Conservation (phyloP, 768 basidiomycete genomes). For the Podaxis sp. region DNA sequence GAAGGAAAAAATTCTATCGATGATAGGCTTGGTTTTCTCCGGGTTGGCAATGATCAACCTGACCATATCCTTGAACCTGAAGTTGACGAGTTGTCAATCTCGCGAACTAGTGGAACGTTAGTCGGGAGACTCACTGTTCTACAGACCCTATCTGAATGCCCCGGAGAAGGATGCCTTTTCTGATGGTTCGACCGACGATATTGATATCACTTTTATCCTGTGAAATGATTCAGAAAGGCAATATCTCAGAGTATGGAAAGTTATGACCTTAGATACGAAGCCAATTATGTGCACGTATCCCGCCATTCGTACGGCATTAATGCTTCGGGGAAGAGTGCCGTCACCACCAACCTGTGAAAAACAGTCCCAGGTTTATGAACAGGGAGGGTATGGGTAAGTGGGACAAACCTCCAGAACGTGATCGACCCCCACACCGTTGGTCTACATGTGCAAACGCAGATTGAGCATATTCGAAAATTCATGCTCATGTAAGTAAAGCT, state of each 20-base stretch:
- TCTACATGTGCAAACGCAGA: constrained; percentile 15
- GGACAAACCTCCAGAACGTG: constrained; percentile 26
- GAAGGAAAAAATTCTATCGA: constrained; percentile 56
- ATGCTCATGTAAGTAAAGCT: neutral
- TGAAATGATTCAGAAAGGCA: neutral
- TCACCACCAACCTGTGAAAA: constrained; percentile 30
- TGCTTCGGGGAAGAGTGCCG: constrained; percentile 38
- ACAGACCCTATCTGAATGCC: neutral
- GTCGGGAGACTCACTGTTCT: neutral
- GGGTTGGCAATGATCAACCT: constrained; percentile 36
- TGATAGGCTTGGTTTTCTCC: constrained; percentile 38
- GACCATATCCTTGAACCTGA: constrained; percentile 49
- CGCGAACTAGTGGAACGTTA: neutral
- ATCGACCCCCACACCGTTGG: constrained; percentile 27
- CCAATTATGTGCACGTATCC: constrained; percentile 45
- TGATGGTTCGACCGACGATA: neutral
- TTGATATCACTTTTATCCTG: neutral
- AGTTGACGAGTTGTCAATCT: neutral
- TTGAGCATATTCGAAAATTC: neutral
- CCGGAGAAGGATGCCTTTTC: neutral
- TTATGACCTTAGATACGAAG: constrained; percentile 30
- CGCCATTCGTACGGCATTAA: constrained; percentile 28
- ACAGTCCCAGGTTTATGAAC: neutral
- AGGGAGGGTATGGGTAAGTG: neutral
- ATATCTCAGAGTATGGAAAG: neutral